Conservation (phyloP, 2,329 filamentous ascomycete species). For the Cryphonectria nitschkei region DNA sequence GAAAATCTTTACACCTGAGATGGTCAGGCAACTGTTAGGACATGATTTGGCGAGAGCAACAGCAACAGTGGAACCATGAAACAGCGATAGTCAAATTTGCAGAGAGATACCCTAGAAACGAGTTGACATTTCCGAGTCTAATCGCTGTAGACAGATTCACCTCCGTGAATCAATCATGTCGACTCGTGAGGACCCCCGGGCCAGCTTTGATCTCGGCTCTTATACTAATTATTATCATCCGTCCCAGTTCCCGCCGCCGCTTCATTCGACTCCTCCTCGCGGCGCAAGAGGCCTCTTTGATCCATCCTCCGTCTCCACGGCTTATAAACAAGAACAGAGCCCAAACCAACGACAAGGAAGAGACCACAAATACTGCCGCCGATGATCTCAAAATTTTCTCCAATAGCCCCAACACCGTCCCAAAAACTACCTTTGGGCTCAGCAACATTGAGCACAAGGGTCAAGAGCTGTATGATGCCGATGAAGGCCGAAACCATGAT, state of each 20-base stretch:
- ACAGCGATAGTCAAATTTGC: too few species aligned
- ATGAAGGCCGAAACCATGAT: slow-evolving; percentile 85
- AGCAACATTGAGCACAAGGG: slow-evolving; percentile 75
- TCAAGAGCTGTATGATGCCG: slow-evolving; percentile 82
- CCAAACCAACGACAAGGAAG: slow-evolving; percentile 76
- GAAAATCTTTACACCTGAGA: not conserved
- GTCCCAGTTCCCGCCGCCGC: not conserved
- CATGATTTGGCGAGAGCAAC: too few species aligned
- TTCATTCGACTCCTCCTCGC: not conserved
- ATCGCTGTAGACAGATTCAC: not conserved
- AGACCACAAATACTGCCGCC: slow-evolving; percentile 84
- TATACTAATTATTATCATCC: not conserved
- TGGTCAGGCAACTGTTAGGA: too few species aligned
- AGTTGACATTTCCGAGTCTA: not conserved
- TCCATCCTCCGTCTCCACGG: slow-evolving; percentile 70
- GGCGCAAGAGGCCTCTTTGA: not conserved
- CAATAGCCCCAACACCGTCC: slow-evolving; percentile 78
- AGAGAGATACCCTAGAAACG: not conserved
- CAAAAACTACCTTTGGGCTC: slow-evolving; percentile 80
- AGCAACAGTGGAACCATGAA: not conserved
- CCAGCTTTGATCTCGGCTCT: not conserved
- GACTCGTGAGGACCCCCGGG: not conserved
- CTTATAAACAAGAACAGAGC: slow-evolving; percentile 75
- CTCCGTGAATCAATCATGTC: not conserved
- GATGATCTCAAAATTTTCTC: slow-evolving; percentile 83